These are phyloP conservation scores for Crassisporium funariophilum DNA, from an alignment of 768 basidiomycete genomes.

Conservation along the genomic window DNA sequence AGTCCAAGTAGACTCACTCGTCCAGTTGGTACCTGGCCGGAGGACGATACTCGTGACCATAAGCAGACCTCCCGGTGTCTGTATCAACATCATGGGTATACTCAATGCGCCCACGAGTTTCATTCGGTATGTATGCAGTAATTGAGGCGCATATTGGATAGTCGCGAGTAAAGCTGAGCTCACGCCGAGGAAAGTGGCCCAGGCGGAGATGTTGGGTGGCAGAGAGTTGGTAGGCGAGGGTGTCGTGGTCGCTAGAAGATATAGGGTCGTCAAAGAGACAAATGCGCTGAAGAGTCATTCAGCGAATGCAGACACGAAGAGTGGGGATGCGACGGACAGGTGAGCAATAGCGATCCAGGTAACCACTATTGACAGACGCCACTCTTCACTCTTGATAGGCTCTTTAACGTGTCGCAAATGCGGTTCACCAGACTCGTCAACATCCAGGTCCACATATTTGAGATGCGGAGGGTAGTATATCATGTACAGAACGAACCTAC, in stretches of 20 bases:
- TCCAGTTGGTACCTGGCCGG: slow-evolving; percentile 83
- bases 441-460: slow-evolving; percentile 53
- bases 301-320: background rate
- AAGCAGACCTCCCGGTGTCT: slow-evolving; percentile 85
- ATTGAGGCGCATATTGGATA: slow-evolving; percentile 88
- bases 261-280: slow-evolving; percentile 59
- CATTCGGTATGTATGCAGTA: slow-evolving; percentile 73
- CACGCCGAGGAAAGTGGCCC: slow-evolving; percentile 90
- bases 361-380: slow-evolving; percentile 77
- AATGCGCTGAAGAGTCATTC: slow-evolving; percentile 44
- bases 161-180: slow-evolving; percentile 76
- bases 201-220: slow-evolving; percentile 39
- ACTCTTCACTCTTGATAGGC: slow-evolving; percentile 60
- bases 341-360: slow-evolving; percentile 73
- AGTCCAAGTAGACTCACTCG: slow-evolving; percentile 63
- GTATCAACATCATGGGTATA: slow-evolving; percentile 95
- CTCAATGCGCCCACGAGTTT: slow-evolving; percentile 91
- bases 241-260: slow-evolving; percentile 50
- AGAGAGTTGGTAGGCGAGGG: slow-evolving; percentile 37
- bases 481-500: slow-evolving; percentile 87
- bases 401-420: slow-evolving; percentile 47
- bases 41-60: slow-evolving; percentile 85
- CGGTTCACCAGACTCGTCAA: slow-evolving; percentile 25
- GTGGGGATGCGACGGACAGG: slow-evolving; percentile 53
- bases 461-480: slow-evolving; percentile 86